phyloP scores from a whole-genome alignment of 1,139 yeast genomes.

The Pichia sp. region DNA sequence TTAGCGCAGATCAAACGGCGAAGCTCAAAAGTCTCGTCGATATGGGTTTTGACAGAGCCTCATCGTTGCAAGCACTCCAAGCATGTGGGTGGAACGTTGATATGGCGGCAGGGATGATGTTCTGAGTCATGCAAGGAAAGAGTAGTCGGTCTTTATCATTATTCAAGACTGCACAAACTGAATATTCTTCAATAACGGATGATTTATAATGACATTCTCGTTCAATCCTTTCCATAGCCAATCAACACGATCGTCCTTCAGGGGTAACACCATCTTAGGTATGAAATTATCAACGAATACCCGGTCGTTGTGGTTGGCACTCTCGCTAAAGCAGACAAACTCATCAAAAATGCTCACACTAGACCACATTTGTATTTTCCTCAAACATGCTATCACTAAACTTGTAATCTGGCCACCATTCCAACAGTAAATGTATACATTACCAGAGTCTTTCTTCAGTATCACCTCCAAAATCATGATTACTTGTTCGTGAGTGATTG shows the following conservation, averaged over 20 bases:
- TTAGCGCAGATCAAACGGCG: slow-evolving; percentile 13
- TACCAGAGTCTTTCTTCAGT: slow-evolving; percentile 53
- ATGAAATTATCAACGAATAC: slow-evolving; percentile 74
- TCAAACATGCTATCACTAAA: slow-evolving; percentile 73
- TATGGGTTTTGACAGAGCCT: slow-evolving; percentile 63
- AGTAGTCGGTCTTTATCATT: not conserved
- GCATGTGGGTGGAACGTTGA: slow-evolving; percentile 74
- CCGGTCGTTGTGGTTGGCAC: slow-evolving; percentile 75
- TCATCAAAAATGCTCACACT: slow-evolving; percentile 83
- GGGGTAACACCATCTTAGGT: slow-evolving; percentile 52
- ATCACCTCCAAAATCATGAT: slow-evolving; percentile 52
- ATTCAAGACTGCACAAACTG: slow-evolving; percentile 1
- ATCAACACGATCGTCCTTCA: slow-evolving; percentile 37
- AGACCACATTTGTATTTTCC: slow-evolving; percentile 86
- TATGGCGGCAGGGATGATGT: slow-evolving; percentile 59
- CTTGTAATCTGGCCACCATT: slow-evolving; percentile 89
- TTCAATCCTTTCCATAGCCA: slow-evolving; percentile 77
- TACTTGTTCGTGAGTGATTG: slow-evolving; percentile 61
- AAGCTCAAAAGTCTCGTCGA: slow-evolving; percentile 46
- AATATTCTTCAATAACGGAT: slow-evolving; percentile 26
- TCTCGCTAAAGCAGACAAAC: slow-evolving; percentile 70
- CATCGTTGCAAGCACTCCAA: slow-evolving; percentile 59
- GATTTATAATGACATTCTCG: slow-evolving; percentile 36
- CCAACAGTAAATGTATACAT: slow-evolving; percentile 77
- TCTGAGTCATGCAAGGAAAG: not conserved